A percentile compares a stretch with the other conserved stretches of the same genome.
Conservation (phyloP, 345 rosid species). For the Syzygium grande region DNA sequence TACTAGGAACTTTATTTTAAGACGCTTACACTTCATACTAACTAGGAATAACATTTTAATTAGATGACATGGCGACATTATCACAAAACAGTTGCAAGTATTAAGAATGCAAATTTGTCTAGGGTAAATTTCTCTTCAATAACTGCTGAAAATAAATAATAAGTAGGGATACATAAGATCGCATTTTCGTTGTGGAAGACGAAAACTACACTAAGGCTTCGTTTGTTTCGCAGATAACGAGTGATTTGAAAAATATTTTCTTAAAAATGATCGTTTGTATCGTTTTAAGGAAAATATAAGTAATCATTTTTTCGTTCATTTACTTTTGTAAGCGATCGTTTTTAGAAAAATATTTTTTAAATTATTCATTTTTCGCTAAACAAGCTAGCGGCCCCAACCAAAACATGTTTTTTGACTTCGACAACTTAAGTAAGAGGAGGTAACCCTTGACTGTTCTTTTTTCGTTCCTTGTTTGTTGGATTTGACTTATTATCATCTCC, state of each 20-base stretch:
- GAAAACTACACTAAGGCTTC: neutral
- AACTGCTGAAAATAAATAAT: neutral
- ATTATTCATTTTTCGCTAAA: too few species aligned
- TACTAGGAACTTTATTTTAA: neutral
- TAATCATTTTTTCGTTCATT: too few species aligned
- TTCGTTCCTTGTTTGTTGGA: neutral
- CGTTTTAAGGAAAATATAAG: too few species aligned
- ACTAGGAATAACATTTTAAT: neutral
- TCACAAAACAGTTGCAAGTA: neutral
- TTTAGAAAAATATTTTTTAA: too few species aligned
- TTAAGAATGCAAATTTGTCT: neutral
- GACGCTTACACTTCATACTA: neutral
- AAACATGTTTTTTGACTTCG: neutral
- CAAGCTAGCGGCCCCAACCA: too few species aligned
- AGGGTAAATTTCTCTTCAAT: neutral
- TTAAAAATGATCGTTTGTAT: too few species aligned
- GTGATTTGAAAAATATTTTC: too few species aligned
- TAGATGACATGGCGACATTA: neutral
- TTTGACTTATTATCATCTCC: neutral
- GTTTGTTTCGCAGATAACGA: too few species aligned
- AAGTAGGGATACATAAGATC: neutral
- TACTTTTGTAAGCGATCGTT: too few species aligned
- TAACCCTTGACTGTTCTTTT: neutral
- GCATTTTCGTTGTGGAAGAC: neutral
- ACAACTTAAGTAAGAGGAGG: neutral